Evolutionary conservation across 2,329 filamentous ascomycete genomes (phyloP), one percentile per base, ranked within the genome.

Genomic region (Fusarium hostae): DNA sequence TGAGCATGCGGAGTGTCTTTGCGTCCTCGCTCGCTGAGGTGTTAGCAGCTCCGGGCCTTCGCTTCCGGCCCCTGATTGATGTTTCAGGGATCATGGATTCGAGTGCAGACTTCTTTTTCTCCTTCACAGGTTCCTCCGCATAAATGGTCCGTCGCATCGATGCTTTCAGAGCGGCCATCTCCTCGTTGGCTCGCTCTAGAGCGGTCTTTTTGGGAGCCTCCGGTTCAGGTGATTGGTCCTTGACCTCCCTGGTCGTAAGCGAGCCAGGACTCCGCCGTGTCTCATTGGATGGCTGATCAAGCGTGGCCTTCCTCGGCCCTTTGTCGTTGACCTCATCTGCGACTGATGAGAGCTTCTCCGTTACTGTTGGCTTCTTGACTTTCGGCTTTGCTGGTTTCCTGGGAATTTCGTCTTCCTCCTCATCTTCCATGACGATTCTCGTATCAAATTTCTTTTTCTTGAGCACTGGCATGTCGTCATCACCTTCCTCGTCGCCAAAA

Each of bases 401-500:
- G 5, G 71, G 63, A 22, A 73, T 75, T 34, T 71, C 68, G 22
- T 81, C 78, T 16, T 77, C 75, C 7, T 77, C 76, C 13, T 84
- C 81, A n/a, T 85, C 83, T 20, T 86, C 84, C 79, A 88, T 89
- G 22, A 94, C 90, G 54, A 95, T 88, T 72, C 92, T 89, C 3
- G 91, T 90, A 76, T 95, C 93, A 75, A 92, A 95, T 79, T 94
- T 95, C 28, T 89, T 85, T 79, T 94, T 95, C 79, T 95, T 95
- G 28, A 89, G 77, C 3, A 92, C 83, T 1, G 90, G 90, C 34
- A 85, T 81, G 18, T 81, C 81, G 15, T 81, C 81, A 6, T 84
- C 82, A 12, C 87, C 88, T 60, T 92, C 92, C 8, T 90, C 90
- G 37, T 92, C 91, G 1, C 88, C 92, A 80, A 96, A 96, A 76